Conservation (phyloP, 2,329 filamentous ascomycete genomes). For the Aspergillus tubingensis region DNA sequence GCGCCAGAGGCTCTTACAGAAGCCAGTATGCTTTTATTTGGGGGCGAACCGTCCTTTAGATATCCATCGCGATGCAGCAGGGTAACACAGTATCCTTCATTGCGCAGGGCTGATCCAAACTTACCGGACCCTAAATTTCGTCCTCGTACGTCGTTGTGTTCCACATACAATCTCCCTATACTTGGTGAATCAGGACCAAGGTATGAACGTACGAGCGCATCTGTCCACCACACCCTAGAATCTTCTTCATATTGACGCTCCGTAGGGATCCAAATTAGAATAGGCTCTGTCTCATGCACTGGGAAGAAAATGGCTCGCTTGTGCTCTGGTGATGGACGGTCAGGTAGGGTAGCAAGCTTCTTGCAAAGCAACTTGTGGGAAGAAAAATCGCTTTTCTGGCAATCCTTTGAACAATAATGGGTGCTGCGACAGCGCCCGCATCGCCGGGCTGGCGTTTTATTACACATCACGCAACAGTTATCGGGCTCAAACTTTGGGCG, state of each 20-base stretch:
- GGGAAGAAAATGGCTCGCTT: slow-evolving; percentile 15
- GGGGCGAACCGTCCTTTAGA: not conserved
- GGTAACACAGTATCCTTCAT: not conserved
- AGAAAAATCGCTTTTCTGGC: slow-evolving; percentile 2
- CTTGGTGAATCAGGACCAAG: not conserved
- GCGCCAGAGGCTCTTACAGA: not conserved
- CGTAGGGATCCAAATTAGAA: slow-evolving; percentile 2
- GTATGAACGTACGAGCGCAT: not conserved
- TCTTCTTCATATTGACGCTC: not conserved
- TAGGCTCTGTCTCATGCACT: not conserved
- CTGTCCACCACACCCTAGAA: not conserved
- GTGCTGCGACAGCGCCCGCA: not conserved
- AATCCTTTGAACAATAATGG: not conserved
- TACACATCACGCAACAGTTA: not conserved
- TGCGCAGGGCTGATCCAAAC: not conserved
- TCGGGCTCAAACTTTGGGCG: not conserved
- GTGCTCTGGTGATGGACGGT: slow-evolving; percentile 10
- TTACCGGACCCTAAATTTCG: not conserved
- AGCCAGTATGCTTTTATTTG: slow-evolving; percentile 2
- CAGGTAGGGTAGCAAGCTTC: slow-evolving; percentile 1
- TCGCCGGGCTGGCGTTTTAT: not conserved
- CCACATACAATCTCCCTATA: not conserved
- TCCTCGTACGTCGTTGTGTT: not conserved
- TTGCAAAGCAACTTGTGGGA: slow-evolving; percentile 16
- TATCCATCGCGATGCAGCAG: not conserved